Base-by-base conservation (phyloP, 805 yeast species). In the Metschnikowia sp. region DNA sequence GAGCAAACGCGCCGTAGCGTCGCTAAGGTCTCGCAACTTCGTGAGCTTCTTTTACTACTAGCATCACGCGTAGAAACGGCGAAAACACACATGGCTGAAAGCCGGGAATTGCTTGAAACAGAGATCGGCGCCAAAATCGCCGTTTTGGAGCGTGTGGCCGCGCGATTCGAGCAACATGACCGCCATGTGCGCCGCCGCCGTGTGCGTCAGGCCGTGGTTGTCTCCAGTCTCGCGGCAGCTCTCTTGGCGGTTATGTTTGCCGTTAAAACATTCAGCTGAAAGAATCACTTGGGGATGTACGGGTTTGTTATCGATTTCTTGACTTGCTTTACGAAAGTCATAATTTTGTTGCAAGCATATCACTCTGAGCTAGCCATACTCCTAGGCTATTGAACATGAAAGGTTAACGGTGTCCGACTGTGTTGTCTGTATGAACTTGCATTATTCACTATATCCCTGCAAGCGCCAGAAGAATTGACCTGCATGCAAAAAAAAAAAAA, bases 71-170 rank as follows among this genome's bases (percentile, higher is more conserved):
- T 70, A 10, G 57, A 55, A 19, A 45, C 42, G 13, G 57, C 64
- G 29, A 65, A 60, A 50, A 39, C 45, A 10, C 46, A 52, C 10
- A 62, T 71, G 37, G 57, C 56, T 13, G 48, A 51, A 12, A 59
- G 60, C 49, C 70, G 69, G 51, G 40, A 52, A 11, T 46, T 57
- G 2, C 54, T 70, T 53, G 52, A 62, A 31, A 45, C 48, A n/a
- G 63, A 61, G 5, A 53, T 72, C 43, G 52, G 54, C 5, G 59
- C 55, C 11, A 65, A 65, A 49, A 51, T 72, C 40, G 64, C 64
- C 34, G 46, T 63, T 9, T 57, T 72, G 47, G 75, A 72, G 42
- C 49, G 54, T 22, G 56, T 72, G 7, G 63, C 66, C 38, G 49
- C 52, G 12, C 54, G 58, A 39, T 65, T 70, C 39, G 51, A 53